Evolutionary conservation across 2,329 filamentous ascomycete species (phyloP), one percentile per base, ranked within the genome.

Genomic region (Cadophora malorum): DNA sequence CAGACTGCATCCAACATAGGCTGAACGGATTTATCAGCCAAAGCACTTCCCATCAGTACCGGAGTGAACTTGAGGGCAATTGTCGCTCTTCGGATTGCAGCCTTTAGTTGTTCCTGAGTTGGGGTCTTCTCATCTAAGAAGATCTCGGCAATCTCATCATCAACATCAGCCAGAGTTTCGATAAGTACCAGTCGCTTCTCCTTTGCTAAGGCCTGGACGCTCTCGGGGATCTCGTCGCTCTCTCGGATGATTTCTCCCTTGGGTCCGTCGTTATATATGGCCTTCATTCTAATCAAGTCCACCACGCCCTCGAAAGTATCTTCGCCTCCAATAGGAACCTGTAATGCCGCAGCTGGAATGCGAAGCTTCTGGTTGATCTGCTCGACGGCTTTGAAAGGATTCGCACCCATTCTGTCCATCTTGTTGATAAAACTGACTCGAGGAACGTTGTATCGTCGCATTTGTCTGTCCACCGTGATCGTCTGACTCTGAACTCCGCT

Each of bases 391-490:
- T 97, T 97, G 89, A 94, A 99, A 9, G 96, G 96, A 79, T 99
- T 98, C 72, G 96, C 93, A 69, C 96, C 96, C 91, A 97, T 97
- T 73, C 96, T 91, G 78, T 99, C 96, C 95, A 99, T 98, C 86
- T 99, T 99, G 85, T 99, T 99, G 79, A 99, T 89, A 78, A 99
- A 99, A 65, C 92, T 97, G 79, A 99, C 90, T 75, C 96, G 88
- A 69, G 96, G 96, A 71, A 99, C 90, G 78, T 98, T 95, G 85
- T 99, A 99, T 74, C 96, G 90, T 84, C 94, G 93, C 96, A 99
- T 99, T 83, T 99, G 96, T 75, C 96, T 88, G 80, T 99, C 94
- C 72, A 99, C 96, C 1, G 96, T 99, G 75, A 97, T 97, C 23
- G 96, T 99, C 82, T 99, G 96, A 78, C 91, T 95, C 82, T 99